Percentiles rank a stretch among this genome's conserved stretches.
phyloP scores from a whole-genome alignment of 257 asterid genomes.

The Nicotiana attenuata region DNA sequence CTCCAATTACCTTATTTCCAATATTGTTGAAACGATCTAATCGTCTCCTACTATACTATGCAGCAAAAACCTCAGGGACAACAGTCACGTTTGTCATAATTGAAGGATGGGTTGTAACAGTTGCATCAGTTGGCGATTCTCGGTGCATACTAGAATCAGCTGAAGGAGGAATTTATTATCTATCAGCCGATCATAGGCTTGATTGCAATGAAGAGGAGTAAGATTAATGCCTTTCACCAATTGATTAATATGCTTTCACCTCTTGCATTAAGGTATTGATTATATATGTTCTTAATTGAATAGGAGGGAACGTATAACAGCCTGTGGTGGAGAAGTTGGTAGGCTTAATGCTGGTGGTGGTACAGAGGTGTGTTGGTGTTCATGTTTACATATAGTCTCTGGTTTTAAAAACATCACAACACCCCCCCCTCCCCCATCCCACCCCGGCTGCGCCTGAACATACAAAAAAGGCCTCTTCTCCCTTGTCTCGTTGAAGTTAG shows the following conservation, averaged over 20 bases:
- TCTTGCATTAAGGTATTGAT: constrained; percentile 11
- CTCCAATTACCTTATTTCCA: neutral
- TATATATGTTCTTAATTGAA: constrained; percentile 21
- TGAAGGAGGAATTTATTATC: constrained; percentile 75
- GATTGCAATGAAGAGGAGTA: constrained; percentile 95
- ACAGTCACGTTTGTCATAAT: constrained; percentile 92
- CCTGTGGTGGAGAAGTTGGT: constrained; percentile 97
- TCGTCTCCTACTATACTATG: neutral
- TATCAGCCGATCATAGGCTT: constrained; percentile 97
- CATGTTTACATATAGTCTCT: neutral
- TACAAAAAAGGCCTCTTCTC: neutral
- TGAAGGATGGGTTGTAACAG: constrained; percentile 92
- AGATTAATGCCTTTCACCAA: constrained; percentile 23
- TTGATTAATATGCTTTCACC: neutral
- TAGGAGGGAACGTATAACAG: constrained; percentile 90
- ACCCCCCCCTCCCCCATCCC: neutral
- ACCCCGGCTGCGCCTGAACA: neutral
- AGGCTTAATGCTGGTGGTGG: constrained; percentile 99
- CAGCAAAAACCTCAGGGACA: constrained; percentile 95
- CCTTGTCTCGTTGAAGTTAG: neutral
- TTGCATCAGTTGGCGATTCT: constrained; percentile 99
- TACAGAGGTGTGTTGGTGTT: constrained; percentile 61
- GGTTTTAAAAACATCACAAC: neutral
- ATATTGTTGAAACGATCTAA: neutral
- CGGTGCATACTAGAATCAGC: constrained; percentile 90